Evolutionary conservation across 2,329 filamentous ascomycete genomes (phyloP), one percentile per base, ranked within the genome.

Genomic region (Fusarium tricinctum): DNA sequence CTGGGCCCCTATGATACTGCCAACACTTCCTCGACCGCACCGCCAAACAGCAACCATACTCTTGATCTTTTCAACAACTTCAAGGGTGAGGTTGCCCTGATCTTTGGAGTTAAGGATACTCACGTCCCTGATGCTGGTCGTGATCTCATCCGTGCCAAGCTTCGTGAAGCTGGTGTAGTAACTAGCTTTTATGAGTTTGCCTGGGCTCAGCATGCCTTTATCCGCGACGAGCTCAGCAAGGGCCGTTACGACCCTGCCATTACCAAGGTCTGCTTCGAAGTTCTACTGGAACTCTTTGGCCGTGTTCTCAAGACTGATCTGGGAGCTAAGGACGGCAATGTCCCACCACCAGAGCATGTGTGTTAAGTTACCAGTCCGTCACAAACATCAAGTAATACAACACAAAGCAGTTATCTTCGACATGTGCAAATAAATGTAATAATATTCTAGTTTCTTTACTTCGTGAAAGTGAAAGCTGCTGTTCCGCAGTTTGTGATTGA

Each of bases 121-220:
- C 94, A 97, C 78, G 94, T 97, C 15, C 93, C 93, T 3, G 89
- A 93, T 38, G 87, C 87, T 40, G 94, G 94, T 3, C 86, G 94
- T 19, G 93, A 97, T 79, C 80, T 97, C 70, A 96, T 97, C 77
- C 88, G 94, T 60, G 88, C 88, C 77, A 94, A 93, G 64, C 83
- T 97, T 73, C 89, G 94, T 73, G 92, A 93, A 22, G 88, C 89
- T 8, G 91, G 91, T 12, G 86, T 91, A 7, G 84, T 86, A 12
- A 94, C 95, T 74, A 91, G 88, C 75, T 97, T 93, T 78, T 93
- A 96, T 80, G 94, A 97, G 81, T 89, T 92, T 69, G 92, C 93
- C n/a, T 95, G 93, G 89, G 94, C 94, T 5, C 94, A 97, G 79
- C 94, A 97, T 82, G 94, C 94, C 7, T 97, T 97, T 77, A 97